Base-by-base conservation (phyloP, 805 yeast genomes). In the Candida maris region DNA sequence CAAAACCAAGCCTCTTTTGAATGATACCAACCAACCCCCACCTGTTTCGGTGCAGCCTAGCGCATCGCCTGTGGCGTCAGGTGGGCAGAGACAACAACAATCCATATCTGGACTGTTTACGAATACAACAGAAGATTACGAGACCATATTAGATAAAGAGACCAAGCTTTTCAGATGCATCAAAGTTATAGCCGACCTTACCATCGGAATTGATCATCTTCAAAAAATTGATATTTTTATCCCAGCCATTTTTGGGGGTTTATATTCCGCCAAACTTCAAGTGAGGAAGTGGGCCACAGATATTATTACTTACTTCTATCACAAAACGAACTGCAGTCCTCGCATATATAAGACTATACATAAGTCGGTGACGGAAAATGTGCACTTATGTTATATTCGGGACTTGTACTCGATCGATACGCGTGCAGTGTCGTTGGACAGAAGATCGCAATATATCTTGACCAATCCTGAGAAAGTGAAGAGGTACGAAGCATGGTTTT, bases 231-330 rank as follows among this genome's bases (percentile, higher is more conserved):
- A 67, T 32, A 56, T 75, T 12, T 72, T 79, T 49, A 68, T 85
- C 17, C 79, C 76, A 18, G 79, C 96, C 0, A 73, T 93, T 3
- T 66, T 88, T 4, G 82, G 87, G 20, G 89, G 94, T 2, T 64
- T 93, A 34, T 65, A 83, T 13, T 86, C 96, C 6, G 80, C 89
- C 0, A 73, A 82, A 39, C 69, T 89, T 28, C 71, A 81, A n/a
- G 87, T 96, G 2, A 70, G 96, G 47, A 83, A 81, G 51, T 68
- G 82, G 40, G 94, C 93, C 2, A 81, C 93, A 2, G 97, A 93
- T 48, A 77, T 91, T 39, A 67, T 87, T 42, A 73, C 77, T 18
- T 82, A 76, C 45, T 61, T 81, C 19, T 58, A 57, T 22, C 55
- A 51, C 35, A 48, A 43, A 21, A 42, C 54, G 8, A 29, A 46